These are phyloP conservation scores for Aspergillus sp. DNA, from an alignment of 2,329 filamentous ascomycete species.

Conservation along the genomic window DNA sequence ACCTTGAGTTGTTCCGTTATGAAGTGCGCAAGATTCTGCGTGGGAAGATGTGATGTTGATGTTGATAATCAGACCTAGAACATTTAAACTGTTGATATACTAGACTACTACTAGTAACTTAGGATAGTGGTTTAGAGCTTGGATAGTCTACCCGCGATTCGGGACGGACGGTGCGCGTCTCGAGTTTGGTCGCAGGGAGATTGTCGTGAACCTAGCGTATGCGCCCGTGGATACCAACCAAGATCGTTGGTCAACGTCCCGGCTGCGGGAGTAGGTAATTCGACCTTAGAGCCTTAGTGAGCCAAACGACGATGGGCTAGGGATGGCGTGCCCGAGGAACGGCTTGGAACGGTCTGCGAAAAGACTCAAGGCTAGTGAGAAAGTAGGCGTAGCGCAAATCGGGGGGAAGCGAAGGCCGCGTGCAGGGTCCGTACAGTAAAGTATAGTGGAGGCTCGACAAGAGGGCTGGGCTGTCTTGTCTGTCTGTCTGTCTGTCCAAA, in stretches of 20 bases:
- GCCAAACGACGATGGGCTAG: conserved; percentile 22
- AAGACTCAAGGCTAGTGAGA: conserved; percentile 30
- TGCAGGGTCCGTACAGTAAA: conserved; percentile 25
- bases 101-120: background rate
- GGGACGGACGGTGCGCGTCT: conserved; percentile 30
- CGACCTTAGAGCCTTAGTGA: conserved; percentile 20
- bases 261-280: conserved; percentile 21
- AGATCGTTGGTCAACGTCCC: conserved; percentile 31
- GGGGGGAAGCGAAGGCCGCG: conserved; percentile 34
- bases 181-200: conserved; percentile 23
- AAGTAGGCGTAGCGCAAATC: conserved; percentile 39
- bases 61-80: conserved; percentile 23
- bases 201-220: conserved; percentile 38
- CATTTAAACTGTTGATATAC: conserved; percentile 13
- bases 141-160: conserved; percentile 40
- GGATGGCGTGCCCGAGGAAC: conserved; percentile 39
- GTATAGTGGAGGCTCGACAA: conserved; percentile 15
- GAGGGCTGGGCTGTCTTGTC: background rate
- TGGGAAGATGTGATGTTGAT: conserved; percentile 9
- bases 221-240: conserved; percentile 34
- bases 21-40: conserved; percentile 11
- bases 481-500: background rate
- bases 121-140: conserved; percentile 26
- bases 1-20: conserved; percentile 16
- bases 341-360: conserved; percentile 30